Evolutionary conservation across 1,284 basidiomycete species (phyloP), one percentile per base, ranked within the genome.

Genomic region (Ganoderma boninense): DNA sequence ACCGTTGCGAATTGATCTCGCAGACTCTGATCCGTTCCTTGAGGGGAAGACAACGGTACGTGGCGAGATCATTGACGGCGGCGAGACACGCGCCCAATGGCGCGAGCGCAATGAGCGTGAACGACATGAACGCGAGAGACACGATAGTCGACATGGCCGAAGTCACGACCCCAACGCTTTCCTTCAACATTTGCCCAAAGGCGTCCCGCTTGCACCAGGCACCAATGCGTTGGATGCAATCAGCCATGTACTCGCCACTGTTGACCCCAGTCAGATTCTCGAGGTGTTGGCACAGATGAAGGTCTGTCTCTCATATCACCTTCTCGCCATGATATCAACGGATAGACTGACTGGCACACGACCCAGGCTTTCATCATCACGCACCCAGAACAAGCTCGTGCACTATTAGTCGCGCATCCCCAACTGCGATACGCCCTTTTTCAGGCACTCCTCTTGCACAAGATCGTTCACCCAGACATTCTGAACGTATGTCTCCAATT

Each of bases 241-340:
- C 78, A 96, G 90, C 77, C 90, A 95, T 77, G 95, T 93, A 10
- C 87, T 99, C 49, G 97, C 95, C 38, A 90, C 86, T 14, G 94
- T 98, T 83, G 90, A 91, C 67, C 95, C 95, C 0, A 87, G 86
- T 62, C 95, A 98, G 79, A 86, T 98, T 73, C 91, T 97, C 81
- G 97, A 99, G 82, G 95, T 99, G n/a, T 86, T 99, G 76, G 93
- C 93, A 40, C 96, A 98, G 82, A 98, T 98, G 94, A 99, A 99
- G 91, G 97, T 97, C 79, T 77, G 87, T 71, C 20, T 7, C 40
- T 43, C 26, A 8, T 13, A 3, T 26, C 14, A 11, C n/a, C 38
- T n/a, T 10, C 60, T 61, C n/a, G 23, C 23, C 35, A 7, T 38
- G 10, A 14, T 13, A 23, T 43, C 13, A 13, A 26, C 14, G 1